Evolutionary conservation across 805 yeast genomes (phyloP), one percentile per base, ranked within the genome.

Genomic region (Kockiozyma suomiensis): DNA sequence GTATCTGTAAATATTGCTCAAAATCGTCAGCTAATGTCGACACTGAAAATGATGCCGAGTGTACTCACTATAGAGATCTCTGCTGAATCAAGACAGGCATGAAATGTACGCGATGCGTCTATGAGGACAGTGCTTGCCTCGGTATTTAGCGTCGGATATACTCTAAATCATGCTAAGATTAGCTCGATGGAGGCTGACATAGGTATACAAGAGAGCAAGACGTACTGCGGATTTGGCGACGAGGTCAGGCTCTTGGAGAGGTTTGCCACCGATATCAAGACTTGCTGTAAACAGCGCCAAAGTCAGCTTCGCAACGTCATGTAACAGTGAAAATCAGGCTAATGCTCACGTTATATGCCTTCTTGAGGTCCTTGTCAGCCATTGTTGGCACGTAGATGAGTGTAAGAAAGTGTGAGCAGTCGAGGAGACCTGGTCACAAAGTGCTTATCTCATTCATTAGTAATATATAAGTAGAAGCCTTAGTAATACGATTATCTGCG

Each of bases 231-330:
- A 30, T 54, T 61, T n/a, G 62, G 57, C 8, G 54, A 26, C 4
- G 52, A 21, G 8, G 51, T 30, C 28, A 58, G 40, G 38, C 37
- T 28, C 19, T 50, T 58, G 6, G 54, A 10, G 33, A 58, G 53
- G 28, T 61, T 47, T 4, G 65, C 65, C 1, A 58, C 47, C 2
- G 62, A 28, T 21, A 61, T 54, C n/a, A 61, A 50, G 25, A 61
- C 54, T 10, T 33, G 23, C 65, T 61, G 21, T 25, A 30, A 12
- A n/a, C 4, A 4, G 38, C 8, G 54, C 12, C n/a, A 17, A 21
- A 4, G 19, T 19, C 10, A 41, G 42, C 19, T 15, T n/a, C 33
- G 10, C 6, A 6, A 30, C 33, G 33, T 6, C 6, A 6, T 6
- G 33, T 7, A 30, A 6, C 33, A 30, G 33, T 10, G 6, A 7